phyloP scores from a whole-genome alignment of 1,139 yeast genomes.

The Dujonia santamariae region DNA sequence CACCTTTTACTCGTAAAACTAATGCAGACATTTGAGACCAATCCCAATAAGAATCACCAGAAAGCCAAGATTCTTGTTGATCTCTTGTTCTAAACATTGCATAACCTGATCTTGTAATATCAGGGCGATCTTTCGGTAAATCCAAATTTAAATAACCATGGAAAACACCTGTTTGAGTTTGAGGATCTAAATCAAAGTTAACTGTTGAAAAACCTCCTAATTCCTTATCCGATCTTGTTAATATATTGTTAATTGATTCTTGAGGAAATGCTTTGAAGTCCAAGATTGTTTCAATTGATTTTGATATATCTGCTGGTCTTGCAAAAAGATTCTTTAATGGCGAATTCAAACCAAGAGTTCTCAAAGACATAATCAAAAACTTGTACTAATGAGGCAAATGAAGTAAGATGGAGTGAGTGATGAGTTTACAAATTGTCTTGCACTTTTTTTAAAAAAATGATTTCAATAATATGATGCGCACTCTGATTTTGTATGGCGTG shows the following conservation, averaged over 20 bases:
- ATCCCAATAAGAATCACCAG: constrained; percentile 54
- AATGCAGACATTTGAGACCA: constrained; percentile 60
- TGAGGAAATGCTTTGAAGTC: constrained; percentile 52
- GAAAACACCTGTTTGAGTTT: constrained; percentile 51
- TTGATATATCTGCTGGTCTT: constrained; percentile 26
- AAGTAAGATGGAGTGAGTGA: neutral
- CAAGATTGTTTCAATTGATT: constrained; percentile 42
- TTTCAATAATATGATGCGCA: too few relatives aligned
- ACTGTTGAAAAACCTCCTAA: constrained; percentile 78
- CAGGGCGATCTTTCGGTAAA: constrained; percentile 68
- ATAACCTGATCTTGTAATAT: constrained; percentile 71
- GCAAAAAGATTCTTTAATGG: constrained; percentile 37
- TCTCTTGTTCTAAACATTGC: constrained; percentile 84
- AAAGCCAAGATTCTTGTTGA: constrained; percentile 49
- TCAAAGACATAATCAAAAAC: constrained; percentile 42
- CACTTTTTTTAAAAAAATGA: too few relatives aligned
- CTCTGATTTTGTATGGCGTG: too few relatives aligned
- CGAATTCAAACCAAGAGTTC: constrained; percentile 41
- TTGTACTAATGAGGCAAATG: constrained; percentile 1
- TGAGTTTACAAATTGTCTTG: too few relatives aligned
- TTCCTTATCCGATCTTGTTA: constrained; percentile 69
- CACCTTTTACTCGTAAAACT: constrained; percentile 72
- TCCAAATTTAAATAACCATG: constrained; percentile 72
- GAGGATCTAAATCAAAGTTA: constrained; percentile 41
- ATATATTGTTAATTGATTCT: constrained; percentile 40